A percentile compares a stretch with the other conserved stretches of the same genome.
These are phyloP conservation scores for Heterococcus sp. DNA, from an alignment of 108 stramenopile genomes.

Conservation along the genomic window DNA sequence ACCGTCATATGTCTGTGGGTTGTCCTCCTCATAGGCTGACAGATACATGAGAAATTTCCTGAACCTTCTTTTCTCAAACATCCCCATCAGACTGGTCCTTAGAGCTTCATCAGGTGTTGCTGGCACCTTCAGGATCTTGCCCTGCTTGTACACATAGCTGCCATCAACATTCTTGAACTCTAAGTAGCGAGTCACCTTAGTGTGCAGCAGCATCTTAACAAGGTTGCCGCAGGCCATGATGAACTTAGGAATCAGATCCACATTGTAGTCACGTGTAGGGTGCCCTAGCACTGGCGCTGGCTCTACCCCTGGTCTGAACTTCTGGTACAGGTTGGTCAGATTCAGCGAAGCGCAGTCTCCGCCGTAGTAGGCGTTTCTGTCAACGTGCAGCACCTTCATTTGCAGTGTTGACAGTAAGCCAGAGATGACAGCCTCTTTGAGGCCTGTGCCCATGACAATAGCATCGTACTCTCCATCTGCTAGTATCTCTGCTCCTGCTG, in stretches of 20 bases:
- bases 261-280: constrained; percentile 80
- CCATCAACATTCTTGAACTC: constrained; percentile 64
- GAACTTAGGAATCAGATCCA: constrained; percentile 98
- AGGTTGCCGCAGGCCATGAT: constrained; percentile 99
- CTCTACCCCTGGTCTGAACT: constrained; percentile 63
- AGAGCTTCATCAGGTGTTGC: constrained; percentile 72
- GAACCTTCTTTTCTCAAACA: constrained; percentile 96
- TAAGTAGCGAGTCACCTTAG: constrained; percentile 57
- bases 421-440: constrained; percentile 98
- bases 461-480: constrained; percentile 99
- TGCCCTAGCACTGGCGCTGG: constrained; percentile 31
- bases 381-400: constrained; percentile 92
- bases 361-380: constrained; percentile 97
- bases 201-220: constrained; percentile 96
- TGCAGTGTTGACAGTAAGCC: constrained; percentile 87
- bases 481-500: constrained; percentile 76
- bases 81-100: constrained; percentile 82
- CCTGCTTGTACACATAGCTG: constrained; percentile 92
- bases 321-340: constrained; percentile 85
- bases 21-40: constrained; percentile 71
- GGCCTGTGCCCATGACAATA: constrained; percentile 95
- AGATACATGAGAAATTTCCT: constrained; percentile 91
- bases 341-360: constrained; percentile 95
- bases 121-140: too few species aligned
- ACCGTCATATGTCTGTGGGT: constrained; percentile 41